Conservation (phyloP, 768 basidiomycete species). For the Hypholoma sublateritium region DNA sequence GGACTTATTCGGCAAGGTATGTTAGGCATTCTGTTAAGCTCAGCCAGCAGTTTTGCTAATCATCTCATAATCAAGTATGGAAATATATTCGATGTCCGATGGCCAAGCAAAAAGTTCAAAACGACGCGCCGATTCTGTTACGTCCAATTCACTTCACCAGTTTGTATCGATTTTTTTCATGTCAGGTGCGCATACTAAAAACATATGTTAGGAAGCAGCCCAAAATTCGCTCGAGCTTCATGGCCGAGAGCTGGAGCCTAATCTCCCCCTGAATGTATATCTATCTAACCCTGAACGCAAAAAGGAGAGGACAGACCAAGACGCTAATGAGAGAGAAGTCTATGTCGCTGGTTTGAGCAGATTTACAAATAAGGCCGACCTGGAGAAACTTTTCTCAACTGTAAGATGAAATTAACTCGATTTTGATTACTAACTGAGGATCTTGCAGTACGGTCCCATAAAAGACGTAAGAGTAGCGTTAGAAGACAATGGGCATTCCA, state of each 20-base stretch:
- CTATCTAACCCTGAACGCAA: conserved; percentile 90
- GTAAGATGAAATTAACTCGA: conserved; percentile 40
- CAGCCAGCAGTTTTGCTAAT: neutral
- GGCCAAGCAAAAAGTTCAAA: conserved; percentile 98
- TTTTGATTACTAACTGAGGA: conserved; percentile 1
- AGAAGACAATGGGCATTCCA: conserved; percentile 68
- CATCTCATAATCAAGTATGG: conserved; percentile 64
- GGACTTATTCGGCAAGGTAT: conserved; percentile 75
- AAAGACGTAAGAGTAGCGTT: conserved; percentile 79
- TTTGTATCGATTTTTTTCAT: conserved; percentile 34
- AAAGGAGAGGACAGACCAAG: conserved; percentile 87
- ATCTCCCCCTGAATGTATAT: conserved; percentile 68
- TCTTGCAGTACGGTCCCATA: conserved; percentile 70
- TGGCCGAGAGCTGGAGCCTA: conserved; percentile 70
- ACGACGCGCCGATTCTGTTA: conserved; percentile 90
- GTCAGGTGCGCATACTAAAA: neutral
- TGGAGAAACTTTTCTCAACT: conserved; percentile 75
- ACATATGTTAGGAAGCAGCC: conserved; percentile 53
- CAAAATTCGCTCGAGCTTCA: conserved; percentile 79
- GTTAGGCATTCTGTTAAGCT: conserved; percentile 12
- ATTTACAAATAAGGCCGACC: conserved; percentile 73
- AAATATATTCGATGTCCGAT: conserved; percentile 88
- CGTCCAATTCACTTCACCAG: conserved; percentile 85
- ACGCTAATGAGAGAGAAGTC: conserved; percentile 80
- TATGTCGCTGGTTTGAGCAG: conserved; percentile 87